Evolutionary conservation across 805 yeast genomes (phyloP).

Genomic region (Saccharomycopsis synnaedendra): DNA sequence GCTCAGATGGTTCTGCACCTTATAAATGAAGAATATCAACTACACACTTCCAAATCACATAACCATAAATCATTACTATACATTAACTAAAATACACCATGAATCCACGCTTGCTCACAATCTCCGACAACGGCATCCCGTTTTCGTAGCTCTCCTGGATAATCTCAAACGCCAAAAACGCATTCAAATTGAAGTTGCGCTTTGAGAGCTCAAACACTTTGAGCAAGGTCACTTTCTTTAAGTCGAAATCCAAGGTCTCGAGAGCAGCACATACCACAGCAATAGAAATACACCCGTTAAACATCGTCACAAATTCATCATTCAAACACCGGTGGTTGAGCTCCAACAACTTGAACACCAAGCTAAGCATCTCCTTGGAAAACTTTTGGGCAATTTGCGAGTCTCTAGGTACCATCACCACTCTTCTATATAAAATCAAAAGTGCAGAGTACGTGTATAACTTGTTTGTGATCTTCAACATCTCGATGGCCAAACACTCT

Average conservation of each 20-base stretch:
- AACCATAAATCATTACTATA: too few relatives aligned
- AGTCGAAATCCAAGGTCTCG: slow-evolving; percentile 4
- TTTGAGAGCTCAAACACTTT: slow-evolving; percentile 6
- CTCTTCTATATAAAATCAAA: slow-evolving; percentile 10
- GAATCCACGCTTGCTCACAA: slow-evolving; percentile 1
- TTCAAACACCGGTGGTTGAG: not conserved
- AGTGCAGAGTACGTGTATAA: slow-evolving; percentile 4
- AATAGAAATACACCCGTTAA: slow-evolving; percentile 6
- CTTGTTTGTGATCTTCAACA: slow-evolving; percentile 6
- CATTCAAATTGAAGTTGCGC: slow-evolving; percentile 4
- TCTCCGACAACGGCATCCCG: slow-evolving; percentile 10
- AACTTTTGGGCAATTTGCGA: slow-evolving; percentile 9
- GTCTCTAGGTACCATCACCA: slow-evolving; percentile 9
- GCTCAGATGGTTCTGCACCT: too few relatives aligned
- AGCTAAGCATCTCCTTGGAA: slow-evolving; percentile 1
- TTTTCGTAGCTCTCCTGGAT: slow-evolving; percentile 6
- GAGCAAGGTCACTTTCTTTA: not conserved
- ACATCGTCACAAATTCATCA: not conserved
- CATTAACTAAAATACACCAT: not conserved
- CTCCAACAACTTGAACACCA: not conserved
- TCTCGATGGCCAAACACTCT: not conserved
- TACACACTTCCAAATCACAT: too few relatives aligned
- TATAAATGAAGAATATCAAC: too few relatives aligned
- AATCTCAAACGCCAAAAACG: slow-evolving; percentile 10
- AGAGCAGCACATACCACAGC: slow-evolving; percentile 6